Evolutionary conservation across 768 basidiomycete species (phyloP).

Genomic region (Leccinum obscurum): DNA sequence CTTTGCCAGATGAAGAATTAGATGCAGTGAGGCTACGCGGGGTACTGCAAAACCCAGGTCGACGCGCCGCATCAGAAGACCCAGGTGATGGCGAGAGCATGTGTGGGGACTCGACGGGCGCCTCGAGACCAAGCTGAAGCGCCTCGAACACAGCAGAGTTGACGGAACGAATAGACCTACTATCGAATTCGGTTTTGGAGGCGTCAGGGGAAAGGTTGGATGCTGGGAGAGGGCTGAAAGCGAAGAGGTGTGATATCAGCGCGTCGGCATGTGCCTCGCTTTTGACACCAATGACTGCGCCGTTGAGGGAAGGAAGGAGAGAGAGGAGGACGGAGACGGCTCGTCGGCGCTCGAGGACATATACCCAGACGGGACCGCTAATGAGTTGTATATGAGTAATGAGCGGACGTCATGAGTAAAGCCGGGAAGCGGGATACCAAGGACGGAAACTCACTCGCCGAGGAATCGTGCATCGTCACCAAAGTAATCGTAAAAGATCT

Average conservation of each 20-base stretch:
- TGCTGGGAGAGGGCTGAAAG: conserved; percentile 76
- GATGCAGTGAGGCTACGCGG: conserved; percentile 35
- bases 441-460: conserved; percentile 60
- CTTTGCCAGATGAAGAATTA: conserved; percentile 43
- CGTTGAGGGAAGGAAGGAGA: conserved; percentile 58
- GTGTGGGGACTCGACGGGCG: conserved; percentile 39
- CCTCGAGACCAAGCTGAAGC: conserved; percentile 42
- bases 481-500: conserved; percentile 76
- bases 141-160: conserved; percentile 50
- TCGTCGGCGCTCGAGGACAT: conserved; percentile 79
- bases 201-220: conserved; percentile 56
- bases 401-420: conserved; percentile 9
- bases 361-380: conserved; percentile 90
- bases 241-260: conserved; percentile 77
- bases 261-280: conserved; percentile 70
- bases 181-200: conserved; percentile 36
- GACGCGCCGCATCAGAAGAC: conserved; percentile 22
- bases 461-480: conserved; percentile 74
- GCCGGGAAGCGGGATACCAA: background rate
- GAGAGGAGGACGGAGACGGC: conserved; percentile 80
- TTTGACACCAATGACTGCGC: conserved; percentile 72
- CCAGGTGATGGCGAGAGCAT: conserved; percentile 40
- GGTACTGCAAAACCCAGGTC: conserved; percentile 19
- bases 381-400: conserved; percentile 7
- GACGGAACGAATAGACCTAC: conserved; percentile 41